Conservation (phyloP, 148 eudicot genomes). For the Drosera capensis region DNA sequence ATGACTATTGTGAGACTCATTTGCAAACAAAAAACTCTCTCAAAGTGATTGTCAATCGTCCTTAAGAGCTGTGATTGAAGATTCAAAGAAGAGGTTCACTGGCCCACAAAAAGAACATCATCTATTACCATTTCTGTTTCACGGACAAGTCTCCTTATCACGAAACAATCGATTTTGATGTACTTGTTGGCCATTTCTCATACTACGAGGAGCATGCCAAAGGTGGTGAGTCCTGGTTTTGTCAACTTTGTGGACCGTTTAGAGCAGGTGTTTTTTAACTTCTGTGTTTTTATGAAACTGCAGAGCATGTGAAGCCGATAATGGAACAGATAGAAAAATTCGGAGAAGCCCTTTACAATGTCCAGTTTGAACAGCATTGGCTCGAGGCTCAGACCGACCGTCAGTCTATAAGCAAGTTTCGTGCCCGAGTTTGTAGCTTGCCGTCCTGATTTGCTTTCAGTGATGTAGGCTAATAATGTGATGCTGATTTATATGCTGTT, state of each 20-base stretch:
- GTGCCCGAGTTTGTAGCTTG: background rate
- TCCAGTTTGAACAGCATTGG: no score
- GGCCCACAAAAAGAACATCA: no score
- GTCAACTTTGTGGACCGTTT: background rate
- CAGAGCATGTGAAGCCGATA: slow-evolving; percentile 89
- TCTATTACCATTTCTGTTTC: slow-evolving; percentile 66
- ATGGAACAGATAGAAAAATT: slow-evolving; percentile 70
- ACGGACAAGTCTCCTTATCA: slow-evolving; percentile 82
- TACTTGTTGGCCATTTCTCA: slow-evolving; percentile 58
- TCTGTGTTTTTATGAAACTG: slow-evolving; percentile 10
- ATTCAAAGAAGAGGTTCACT: no score
- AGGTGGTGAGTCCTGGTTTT: slow-evolving; percentile 40
- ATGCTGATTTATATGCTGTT: background rate
- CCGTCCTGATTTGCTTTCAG: background rate
- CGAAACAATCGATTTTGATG: slow-evolving; percentile 87
- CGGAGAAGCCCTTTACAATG: slow-evolving; percentile 74
- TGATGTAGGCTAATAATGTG: background rate
- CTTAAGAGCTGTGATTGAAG: no score
- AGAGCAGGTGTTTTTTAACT: slow-evolving; percentile 1
- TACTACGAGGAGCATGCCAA: slow-evolving; percentile 85
- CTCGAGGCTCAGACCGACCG: no score
- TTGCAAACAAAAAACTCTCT: no score
- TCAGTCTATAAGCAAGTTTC: no score
- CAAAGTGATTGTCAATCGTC: no score
- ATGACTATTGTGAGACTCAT: no score